phyloP scores from a whole-genome alignment of 1,139 yeast species.

The Scheffersomyces lignicola region DNA sequence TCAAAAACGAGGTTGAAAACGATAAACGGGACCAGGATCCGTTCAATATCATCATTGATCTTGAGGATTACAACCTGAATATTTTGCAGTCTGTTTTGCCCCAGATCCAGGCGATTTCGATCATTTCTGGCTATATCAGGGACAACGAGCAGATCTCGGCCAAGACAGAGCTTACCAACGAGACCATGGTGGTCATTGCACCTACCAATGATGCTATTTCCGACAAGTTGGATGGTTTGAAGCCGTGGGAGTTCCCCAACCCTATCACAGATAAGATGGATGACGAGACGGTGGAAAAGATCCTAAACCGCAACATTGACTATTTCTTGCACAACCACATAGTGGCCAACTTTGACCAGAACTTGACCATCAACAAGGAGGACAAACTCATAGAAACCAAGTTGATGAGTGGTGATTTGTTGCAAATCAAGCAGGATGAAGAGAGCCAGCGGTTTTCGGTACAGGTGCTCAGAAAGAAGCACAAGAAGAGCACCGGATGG shows the following conservation, averaged over 20 bases:
- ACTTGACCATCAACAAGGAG: constrained; percentile 17
- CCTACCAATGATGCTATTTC: constrained; percentile 59
- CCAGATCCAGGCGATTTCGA: constrained; percentile 43
- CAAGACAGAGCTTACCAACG: constrained; percentile 37
- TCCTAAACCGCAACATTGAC: constrained; percentile 46
- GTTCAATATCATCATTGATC: constrained; percentile 9
- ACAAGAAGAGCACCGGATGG: constrained; percentile 25
- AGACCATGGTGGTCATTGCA: constrained; percentile 53
- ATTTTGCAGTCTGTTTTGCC: constrained; percentile 40
- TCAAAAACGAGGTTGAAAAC: constrained; percentile 8
- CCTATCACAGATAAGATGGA: constrained; percentile 31
- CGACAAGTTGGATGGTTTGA: constrained; percentile 30
- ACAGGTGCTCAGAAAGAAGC: constrained; percentile 23
- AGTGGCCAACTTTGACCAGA: constrained; percentile 25
- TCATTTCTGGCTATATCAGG: constrained; percentile 57
- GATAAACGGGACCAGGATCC: constrained; percentile 9
- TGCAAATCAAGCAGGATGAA: constrained; percentile 42
- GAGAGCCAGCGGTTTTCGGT: constrained; percentile 37
- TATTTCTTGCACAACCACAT: constrained; percentile 58
- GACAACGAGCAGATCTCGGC: constrained; percentile 46
- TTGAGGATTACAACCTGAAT: constrained; percentile 13
- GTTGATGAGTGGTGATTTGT: constrained; percentile 39
- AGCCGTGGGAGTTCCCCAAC: constrained; percentile 74
- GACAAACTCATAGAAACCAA: constrained; percentile 26
- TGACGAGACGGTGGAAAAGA: constrained; percentile 43